Percentiles rank a stretch among this genome's conserved stretches.
phyloP scores from a whole-genome alignment of 805 yeast species.

The Clavispora santaluciae region DNA sequence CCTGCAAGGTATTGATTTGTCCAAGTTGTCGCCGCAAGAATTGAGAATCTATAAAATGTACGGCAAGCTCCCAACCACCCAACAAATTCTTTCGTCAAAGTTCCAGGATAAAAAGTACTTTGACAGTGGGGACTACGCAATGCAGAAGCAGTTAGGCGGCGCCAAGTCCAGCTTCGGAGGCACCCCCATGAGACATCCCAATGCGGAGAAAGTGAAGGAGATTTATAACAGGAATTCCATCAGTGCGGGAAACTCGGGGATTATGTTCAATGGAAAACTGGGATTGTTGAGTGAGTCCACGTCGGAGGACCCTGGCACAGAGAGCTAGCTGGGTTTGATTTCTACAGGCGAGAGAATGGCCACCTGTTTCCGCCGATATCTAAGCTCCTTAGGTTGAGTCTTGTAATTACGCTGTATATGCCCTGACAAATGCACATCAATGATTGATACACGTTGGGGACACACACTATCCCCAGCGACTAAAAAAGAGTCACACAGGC shows the following conservation, averaged over 20 bases:
- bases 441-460: not conserved
- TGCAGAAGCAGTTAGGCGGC: conserved; percentile 48
- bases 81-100: conserved; percentile 69
- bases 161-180: conserved; percentile 29
- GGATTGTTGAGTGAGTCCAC: conserved; percentile 51
- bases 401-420: not conserved
- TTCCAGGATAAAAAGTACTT: conserved; percentile 86
- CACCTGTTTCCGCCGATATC: no score
- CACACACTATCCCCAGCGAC: no score
- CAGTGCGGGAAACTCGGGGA: conserved; percentile 43
- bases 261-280: conserved; percentile 46
- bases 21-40: conserved; percentile 72
- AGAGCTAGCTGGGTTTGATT: not conserved
- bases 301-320: conserved; percentile 9
- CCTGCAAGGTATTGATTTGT: conserved; percentile 45
- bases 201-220: conserved; percentile 55
- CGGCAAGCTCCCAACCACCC: conserved; percentile 79
- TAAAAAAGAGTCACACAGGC: no score
- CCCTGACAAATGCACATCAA: not conserved
- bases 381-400: not conserved
- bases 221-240: conserved; percentile 54
- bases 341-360: no score
- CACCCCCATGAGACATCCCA: conserved; percentile 44
- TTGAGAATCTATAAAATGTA: conserved; percentile 70
- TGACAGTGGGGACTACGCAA: conserved; percentile 92